A percentile compares a stretch with the other conserved stretches of the same genome.
phyloP scores from a whole-genome alignment of 2,329 filamentous ascomycete species.

The Fusarium fujikuroi region DNA sequence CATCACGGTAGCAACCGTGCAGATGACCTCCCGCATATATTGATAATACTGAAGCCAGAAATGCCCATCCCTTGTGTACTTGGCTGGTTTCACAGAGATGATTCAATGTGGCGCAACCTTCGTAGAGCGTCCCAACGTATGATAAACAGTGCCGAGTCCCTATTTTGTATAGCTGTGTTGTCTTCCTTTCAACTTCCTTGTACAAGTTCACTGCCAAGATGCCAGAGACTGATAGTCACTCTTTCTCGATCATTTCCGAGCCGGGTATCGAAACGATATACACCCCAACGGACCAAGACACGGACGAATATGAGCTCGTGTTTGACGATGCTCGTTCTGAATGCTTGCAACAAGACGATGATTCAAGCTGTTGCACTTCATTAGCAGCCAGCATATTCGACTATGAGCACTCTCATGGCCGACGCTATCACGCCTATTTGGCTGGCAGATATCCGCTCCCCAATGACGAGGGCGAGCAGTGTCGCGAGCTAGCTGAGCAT shows the following conservation, averaged over 20 bases:
- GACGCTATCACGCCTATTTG: slow-evolving; percentile 57
- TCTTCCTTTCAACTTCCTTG: not conserved
- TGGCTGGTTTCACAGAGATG: slow-evolving; percentile 34
- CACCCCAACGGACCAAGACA: slow-evolving; percentile 44
- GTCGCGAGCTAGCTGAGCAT: slow-evolving; percentile 59
- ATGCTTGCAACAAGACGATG: slow-evolving; percentile 36
- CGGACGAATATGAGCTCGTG: slow-evolving; percentile 47
- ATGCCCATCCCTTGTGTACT: slow-evolving; percentile 17
- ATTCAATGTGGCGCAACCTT: slow-evolving; percentile 21
- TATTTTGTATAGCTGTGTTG: not conserved
- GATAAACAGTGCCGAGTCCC: slow-evolving; percentile 31
- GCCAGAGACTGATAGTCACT: slow-evolving; percentile 41
- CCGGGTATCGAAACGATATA: slow-evolving; percentile 39
- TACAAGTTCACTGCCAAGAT: slow-evolving; percentile 16
- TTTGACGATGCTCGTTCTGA: slow-evolving; percentile 38
- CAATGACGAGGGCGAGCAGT: slow-evolving; percentile 59
- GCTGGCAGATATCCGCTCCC: slow-evolving; percentile 58
- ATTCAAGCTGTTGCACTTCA: slow-evolving; percentile 48
- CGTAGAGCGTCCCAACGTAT: slow-evolving; percentile 19
- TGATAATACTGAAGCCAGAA: slow-evolving; percentile 9
- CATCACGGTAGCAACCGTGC: slow-evolving; percentile 24
- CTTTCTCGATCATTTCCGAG: slow-evolving; percentile 48
- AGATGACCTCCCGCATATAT: slow-evolving; percentile 31
- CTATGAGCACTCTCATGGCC: slow-evolving; percentile 49
- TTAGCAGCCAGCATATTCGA: slow-evolving; percentile 49